phyloP scores from a whole-genome alignment of 176 grass and related monocot species.

The Aegilops sharonensis region DNA sequence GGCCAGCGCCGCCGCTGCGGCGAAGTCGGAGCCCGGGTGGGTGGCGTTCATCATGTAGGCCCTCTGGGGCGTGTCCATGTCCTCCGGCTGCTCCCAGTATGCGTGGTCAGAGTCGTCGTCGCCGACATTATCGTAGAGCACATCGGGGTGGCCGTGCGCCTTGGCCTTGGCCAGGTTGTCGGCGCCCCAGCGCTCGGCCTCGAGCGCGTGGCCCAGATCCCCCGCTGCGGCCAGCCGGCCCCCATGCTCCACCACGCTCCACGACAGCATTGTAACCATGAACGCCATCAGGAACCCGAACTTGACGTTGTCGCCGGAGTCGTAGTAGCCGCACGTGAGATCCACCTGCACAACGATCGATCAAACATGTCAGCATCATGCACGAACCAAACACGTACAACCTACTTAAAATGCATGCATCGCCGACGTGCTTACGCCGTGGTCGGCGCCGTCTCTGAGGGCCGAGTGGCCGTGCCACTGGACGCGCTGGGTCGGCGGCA shows the following conservation, averaged over 20 bases:
- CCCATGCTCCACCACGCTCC: constrained; percentile 46
- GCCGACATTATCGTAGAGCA: constrained; percentile 72
- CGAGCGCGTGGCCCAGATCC: constrained; percentile 25
- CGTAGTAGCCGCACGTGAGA: constrained; percentile 69
- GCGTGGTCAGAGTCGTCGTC: constrained; percentile 72
- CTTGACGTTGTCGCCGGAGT: constrained; percentile 75
- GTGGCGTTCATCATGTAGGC: constrained; percentile 32
- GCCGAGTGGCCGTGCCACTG: constrained; percentile 64
- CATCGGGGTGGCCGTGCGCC: constrained; percentile 38
- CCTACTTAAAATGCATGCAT: no score
- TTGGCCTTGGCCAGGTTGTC: constrained; percentile 61
- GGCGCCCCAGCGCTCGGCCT: constrained; percentile 65
- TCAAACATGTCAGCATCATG: background rate
- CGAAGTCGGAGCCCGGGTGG: constrained; percentile 59
- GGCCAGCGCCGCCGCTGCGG: constrained; percentile 54
- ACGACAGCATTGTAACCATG: constrained; percentile 56
- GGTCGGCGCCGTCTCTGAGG: constrained; percentile 46
- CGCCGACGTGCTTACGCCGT: constrained; percentile 27
- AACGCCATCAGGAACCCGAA: constrained; percentile 71
- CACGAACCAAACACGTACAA: background rate
- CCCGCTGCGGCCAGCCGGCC: constrained; percentile 18
- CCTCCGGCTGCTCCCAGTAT: constrained; percentile 79
- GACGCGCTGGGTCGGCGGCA: constrained; percentile 42
- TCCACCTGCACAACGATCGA: constrained; percentile 37
- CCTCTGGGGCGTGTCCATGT: constrained; percentile 71